These are phyloP conservation scores for Scalesia atractyloides DNA, from an alignment of 129 eudicot species.

Conservation along the genomic window DNA sequence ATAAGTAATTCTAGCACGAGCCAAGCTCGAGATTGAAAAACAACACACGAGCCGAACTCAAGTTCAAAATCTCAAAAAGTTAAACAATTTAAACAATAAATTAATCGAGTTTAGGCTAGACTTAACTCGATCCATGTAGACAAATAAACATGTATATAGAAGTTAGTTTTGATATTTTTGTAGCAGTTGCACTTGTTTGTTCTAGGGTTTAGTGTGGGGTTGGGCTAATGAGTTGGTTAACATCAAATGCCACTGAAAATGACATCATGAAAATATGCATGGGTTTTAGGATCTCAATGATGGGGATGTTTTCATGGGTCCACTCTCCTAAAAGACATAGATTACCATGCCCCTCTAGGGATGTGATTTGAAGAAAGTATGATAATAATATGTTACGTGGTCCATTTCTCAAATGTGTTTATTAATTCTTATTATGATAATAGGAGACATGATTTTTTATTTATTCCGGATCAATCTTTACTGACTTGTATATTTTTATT, in stretches of 20 bases:
- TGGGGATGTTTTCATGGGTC: conserved; percentile 48
- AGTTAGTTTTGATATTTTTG: conserved; percentile 27
- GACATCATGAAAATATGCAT: conserved; percentile 51
- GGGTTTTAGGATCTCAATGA: conserved; percentile 49
- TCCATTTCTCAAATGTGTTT: neutral
- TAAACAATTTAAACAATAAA: no score
- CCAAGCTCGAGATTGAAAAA: no score
- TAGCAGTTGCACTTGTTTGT: conserved; percentile 34
- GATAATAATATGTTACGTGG: neutral
- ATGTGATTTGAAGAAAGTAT: neutral
- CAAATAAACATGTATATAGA: conserved; percentile 22
- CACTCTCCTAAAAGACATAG: conserved; percentile 27
- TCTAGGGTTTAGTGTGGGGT: conserved; percentile 40
- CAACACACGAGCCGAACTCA: no score
- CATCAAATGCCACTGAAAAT: conserved; percentile 50
- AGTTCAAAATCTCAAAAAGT: no score
- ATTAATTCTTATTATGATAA: no score
- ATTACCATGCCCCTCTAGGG: conserved; percentile 25
- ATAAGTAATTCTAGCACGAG: no score
- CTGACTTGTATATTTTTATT: no score
- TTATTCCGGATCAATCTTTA: no score
- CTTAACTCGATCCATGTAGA: neutral
- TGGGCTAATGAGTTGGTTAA: conserved; percentile 30
- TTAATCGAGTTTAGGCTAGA: no score
- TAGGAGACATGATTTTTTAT: no score